Evolutionary conservation across 2,329 filamentous ascomycete species (phyloP).

Genomic region (Fusarium abutilonis): DNA sequence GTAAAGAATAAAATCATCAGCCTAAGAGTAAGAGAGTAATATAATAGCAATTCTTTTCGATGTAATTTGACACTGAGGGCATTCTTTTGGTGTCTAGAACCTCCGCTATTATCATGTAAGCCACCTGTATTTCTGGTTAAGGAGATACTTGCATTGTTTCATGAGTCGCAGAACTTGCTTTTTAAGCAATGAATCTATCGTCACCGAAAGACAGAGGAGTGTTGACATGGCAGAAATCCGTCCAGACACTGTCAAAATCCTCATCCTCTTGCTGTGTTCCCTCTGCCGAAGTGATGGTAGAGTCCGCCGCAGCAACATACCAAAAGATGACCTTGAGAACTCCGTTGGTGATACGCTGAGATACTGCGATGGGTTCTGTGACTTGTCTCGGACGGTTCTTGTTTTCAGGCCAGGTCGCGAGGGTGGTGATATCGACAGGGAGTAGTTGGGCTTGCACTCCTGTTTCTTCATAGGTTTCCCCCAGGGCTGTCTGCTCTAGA

Average conservation of each 20-base stretch:
- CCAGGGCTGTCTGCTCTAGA: conserved; percentile 1
- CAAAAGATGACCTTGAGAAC: conserved; percentile 20
- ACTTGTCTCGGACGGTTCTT: neutral
- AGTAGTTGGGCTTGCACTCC: conserved; percentile 1
- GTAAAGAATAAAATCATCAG: too few relatives aligned
- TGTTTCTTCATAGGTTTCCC: conserved; percentile 21
- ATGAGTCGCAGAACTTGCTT: neutral
- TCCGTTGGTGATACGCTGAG: neutral
- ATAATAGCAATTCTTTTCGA: too few relatives aligned
- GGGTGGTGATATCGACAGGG: neutral
- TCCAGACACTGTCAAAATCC: conserved; percentile 14
- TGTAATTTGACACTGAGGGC: too few relatives aligned
- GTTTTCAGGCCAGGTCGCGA: neutral
- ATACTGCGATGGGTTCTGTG: conserved; percentile 9
- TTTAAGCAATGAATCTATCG: neutral
- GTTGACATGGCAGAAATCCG: neutral
- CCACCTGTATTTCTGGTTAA: too few relatives aligned
- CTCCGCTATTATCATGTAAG: too few relatives aligned
- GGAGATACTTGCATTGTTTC: too few relatives aligned
- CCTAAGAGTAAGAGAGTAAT: too few relatives aligned
- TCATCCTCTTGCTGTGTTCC: conserved; percentile 17
- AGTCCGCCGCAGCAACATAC: conserved; percentile 14
- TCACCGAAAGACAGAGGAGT: conserved; percentile 2
- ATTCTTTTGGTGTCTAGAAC: too few relatives aligned
- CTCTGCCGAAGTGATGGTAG: neutral